Evolutionary conservation across 176 grass and related monocot species (phyloP).

Genomic region (Musa beccarii): DNA sequence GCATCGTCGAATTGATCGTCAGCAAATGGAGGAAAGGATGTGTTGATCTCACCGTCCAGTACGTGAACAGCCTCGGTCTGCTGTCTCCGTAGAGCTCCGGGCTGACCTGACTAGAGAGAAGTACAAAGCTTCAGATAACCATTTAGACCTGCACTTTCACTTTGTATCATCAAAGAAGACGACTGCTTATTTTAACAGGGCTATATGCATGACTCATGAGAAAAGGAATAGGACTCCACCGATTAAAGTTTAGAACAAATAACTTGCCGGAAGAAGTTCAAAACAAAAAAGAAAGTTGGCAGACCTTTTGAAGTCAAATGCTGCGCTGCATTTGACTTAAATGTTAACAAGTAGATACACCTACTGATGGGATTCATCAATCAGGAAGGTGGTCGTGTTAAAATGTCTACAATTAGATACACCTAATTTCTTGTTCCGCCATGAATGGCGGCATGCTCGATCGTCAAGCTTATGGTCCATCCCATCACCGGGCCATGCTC

Average conservation of each 20-base stretch:
- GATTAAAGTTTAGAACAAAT: too few relatives aligned
- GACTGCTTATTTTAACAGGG: too few relatives aligned
- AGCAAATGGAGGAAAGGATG: too few relatives aligned
- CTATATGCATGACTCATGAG: too few relatives aligned
- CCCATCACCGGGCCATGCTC: not conserved
- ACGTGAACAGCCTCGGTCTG: constrained; percentile 86
- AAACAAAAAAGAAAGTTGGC: too few relatives aligned
- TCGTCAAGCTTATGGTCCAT: not conserved
- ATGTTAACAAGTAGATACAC: not conserved
- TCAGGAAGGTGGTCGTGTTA: not conserved
- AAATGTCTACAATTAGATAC: not conserved
- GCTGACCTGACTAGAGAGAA: constrained; percentile 99
- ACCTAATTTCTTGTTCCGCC: not conserved
- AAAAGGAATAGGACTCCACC: not conserved
- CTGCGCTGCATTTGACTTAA: constrained; percentile 8
- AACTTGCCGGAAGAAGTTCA: too few relatives aligned
- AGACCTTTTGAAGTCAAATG: not conserved
- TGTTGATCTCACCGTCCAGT: constrained; percentile 63
- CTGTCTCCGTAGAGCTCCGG: constrained; percentile 93
- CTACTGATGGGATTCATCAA: not conserved
- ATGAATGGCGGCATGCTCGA: not conserved
- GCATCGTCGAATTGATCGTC: not conserved
- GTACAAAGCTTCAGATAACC: constrained; percentile 51
- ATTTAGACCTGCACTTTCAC: not conserved
- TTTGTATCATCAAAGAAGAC: too few relatives aligned